Percentiles rank a stretch among this genome's conserved stretches.
Conservation (phyloP, 1,139 yeast species). For the Pichia sp. region DNA sequence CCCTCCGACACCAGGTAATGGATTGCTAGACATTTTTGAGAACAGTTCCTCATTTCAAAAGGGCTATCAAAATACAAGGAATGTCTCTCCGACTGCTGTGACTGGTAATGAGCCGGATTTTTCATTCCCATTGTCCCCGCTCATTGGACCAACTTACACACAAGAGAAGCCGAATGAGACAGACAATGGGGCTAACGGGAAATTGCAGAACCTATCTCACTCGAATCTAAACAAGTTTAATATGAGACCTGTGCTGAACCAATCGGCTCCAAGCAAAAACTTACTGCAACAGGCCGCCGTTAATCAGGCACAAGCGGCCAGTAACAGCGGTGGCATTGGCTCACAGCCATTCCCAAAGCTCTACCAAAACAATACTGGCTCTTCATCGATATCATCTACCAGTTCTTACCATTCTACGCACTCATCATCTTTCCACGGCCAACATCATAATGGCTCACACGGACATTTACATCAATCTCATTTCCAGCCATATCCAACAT, state of each 20-base stretch:
- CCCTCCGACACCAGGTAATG: conserved; percentile 31
- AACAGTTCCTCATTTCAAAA: conserved; percentile 4
- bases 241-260: conserved; percentile 8
- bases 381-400: conserved; percentile 20
- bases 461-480: conserved; percentile 22
- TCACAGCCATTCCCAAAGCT: conserved; percentile 11
- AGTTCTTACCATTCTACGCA: conserved; percentile 11
- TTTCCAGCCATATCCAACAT: conserved; percentile 25
- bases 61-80: conserved; percentile 1
- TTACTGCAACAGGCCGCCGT: conserved; percentile 10
- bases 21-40: conserved; percentile 34
- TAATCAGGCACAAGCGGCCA: conserved; percentile 3
- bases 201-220: conserved; percentile 13
- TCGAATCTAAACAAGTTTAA: conserved; percentile 17
- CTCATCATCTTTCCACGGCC: conserved; percentile 7
- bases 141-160: conserved; percentile 37
- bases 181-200: background rate
- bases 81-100: background rate
- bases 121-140: conserved; percentile 46
- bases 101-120: conserved; percentile 21
- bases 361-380: conserved; percentile 21
- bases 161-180: no score
- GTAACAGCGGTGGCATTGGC: no score
- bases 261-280: conserved; percentile 6
- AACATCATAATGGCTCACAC: conserved; percentile 21